Base-by-base conservation (phyloP, 75 land plant genomes). In the Picea glauca region DNA sequence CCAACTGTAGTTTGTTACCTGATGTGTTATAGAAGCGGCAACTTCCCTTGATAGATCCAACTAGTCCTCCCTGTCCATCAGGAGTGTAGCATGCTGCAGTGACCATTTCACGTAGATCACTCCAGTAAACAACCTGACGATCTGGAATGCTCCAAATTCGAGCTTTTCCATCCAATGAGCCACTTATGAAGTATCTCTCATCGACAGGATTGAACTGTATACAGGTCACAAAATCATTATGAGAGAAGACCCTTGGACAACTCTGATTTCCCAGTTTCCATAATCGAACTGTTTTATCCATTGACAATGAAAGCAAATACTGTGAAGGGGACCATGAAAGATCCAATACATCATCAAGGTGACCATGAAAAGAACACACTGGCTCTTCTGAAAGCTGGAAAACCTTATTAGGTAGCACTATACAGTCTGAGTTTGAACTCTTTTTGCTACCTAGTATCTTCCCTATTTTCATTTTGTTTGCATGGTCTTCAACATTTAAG, bases 81-180 rank as follows among this genome's bases (percentile, higher is more conserved):
- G 92, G 94, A 33, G 78, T 83, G 78, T 91, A 96, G 75, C 83
- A 93, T 26, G 86, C 78, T 38, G 98, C 96, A 33, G 96, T 93
- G 14, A 96, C 87, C 76, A 89, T 88, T 60, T 96, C 96, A 26
- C 87, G 76, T 31, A 88, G 79, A 87, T 93, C 90, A 33, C 70
- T 83, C 98, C 98, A 96, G 75, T 90, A 94, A 63, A 90, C 88
- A 40, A 96, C 98, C 74, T 85, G 89, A 72, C 84, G 81, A 20
- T 83, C 86, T 12, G 81, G 66, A 54, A 88, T 84, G 32, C 82
- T 87, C 98, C 98, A 96, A 38, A 96, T 84, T 13, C 98, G 89
- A 62, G 88, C 91, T 86, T 96, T 96, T 26, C 93, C 94, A 83
- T 96, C 98, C 72, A 96, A 85, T 30, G 96, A 94, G 50, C 98